These are phyloP conservation scores for Boletus rubropictus DNA, from an alignment of 768 basidiomycete species.

Conservation along the genomic window DNA sequence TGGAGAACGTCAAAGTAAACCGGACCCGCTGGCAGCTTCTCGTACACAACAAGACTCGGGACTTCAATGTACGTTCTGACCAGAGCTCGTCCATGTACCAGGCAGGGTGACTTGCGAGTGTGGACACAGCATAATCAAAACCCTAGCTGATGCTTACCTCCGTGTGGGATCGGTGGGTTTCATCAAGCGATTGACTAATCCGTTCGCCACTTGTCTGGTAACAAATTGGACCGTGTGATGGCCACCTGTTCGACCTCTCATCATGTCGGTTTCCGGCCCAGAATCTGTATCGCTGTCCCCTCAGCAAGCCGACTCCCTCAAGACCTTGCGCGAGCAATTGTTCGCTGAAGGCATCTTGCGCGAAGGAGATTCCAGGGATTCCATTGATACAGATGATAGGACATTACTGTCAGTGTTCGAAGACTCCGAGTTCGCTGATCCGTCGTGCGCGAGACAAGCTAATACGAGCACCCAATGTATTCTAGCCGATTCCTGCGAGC, in stretches of 20 bases:
- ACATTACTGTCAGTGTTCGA: conserved; percentile 50
- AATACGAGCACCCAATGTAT: neutral
- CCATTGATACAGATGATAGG: conserved; percentile 54
- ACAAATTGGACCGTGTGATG: conserved; percentile 3
- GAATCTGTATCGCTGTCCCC: conserved; percentile 11
- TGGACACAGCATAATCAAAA: neutral
- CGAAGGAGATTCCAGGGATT: conserved; percentile 55
- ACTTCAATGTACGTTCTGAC: neutral
- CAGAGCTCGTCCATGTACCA: neutral
- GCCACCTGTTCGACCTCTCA: neutral
- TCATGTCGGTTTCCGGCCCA: conserved; percentile 12
- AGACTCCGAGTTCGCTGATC: neutral
- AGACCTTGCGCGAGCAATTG: conserved; percentile 47
- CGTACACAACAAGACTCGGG: neutral
- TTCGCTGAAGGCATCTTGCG: conserved; percentile 49
- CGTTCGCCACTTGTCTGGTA: neutral
- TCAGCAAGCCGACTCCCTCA: conserved; percentile 36
- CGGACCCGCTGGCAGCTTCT: no score
- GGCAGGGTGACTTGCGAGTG: no score
- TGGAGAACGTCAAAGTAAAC: neutral
- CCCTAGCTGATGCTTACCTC: neutral
- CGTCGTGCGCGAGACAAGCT: neutral
- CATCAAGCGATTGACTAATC: neutral
- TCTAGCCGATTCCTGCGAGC: conserved; percentile 72
- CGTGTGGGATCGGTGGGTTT: neutral